phyloP scores from a whole-genome alignment of 257 asterid genomes.

The Paulownia fortunei region DNA sequence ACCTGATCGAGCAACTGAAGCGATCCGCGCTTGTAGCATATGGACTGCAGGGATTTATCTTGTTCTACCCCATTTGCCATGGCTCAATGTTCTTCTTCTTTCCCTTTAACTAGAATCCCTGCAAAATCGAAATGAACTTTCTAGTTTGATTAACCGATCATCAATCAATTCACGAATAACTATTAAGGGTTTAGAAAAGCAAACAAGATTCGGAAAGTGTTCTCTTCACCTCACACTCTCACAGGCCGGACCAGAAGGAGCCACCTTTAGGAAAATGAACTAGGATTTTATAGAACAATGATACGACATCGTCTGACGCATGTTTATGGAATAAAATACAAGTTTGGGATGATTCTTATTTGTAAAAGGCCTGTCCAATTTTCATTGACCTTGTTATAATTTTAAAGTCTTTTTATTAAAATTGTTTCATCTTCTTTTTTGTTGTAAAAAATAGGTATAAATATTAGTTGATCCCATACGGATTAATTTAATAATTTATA shows the following conservation, averaged over 20 bases:
- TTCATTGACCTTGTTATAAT: too few relatives aligned
- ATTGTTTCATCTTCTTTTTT: too few relatives aligned
- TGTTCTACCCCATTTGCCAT: constrained; percentile 50
- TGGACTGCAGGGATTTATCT: constrained; percentile 55
- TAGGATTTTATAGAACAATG: not conserved
- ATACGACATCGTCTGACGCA: not conserved
- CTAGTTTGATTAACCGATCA: not conserved
- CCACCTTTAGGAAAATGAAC: not conserved
- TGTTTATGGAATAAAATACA: not conserved
- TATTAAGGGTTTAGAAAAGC: not conserved
- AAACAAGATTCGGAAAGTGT: not conserved
- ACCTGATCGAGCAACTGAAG: constrained; percentile 94
- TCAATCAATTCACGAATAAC: not conserved
- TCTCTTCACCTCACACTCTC: not conserved
- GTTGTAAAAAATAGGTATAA: too few relatives aligned
- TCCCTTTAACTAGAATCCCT: not conserved
- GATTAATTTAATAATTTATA: too few relatives aligned
- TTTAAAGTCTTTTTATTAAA: too few relatives aligned
- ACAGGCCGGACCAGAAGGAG: not conserved
- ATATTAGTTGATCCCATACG: too few relatives aligned
- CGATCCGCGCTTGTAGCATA: constrained; percentile 77
- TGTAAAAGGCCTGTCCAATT: not conserved
- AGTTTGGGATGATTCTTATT: not conserved
- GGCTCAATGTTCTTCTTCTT: constrained; percentile 17
- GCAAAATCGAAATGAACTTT: not conserved